A percentile compares a stretch with the other conserved stretches of the same genome.
Conservation (phyloP, 371 early-diverging fungal species). For the Smittium mucronatum region DNA sequence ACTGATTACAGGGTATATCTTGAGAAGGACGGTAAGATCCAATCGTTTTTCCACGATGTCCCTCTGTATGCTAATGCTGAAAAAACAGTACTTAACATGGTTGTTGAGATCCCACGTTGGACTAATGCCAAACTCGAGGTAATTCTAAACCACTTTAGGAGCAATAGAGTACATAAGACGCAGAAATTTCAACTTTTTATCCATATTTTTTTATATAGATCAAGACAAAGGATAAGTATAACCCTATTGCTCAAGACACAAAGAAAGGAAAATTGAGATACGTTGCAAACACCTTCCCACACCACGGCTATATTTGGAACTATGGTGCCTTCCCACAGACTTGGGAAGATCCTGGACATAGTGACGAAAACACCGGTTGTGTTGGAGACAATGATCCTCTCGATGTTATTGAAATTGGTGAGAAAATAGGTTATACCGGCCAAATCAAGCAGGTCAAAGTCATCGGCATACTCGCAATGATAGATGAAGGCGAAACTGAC, state of each 20-base stretch:
- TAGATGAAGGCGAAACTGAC: constrained; percentile 99
- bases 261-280: constrained; percentile 98
- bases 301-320: no score
- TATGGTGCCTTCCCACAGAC: constrained; percentile 91
- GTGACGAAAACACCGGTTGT: constrained; percentile 76
- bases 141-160: no score
- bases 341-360: constrained; percentile 93
- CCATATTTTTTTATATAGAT: constrained; percentile 58
- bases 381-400: no score
- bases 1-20: no score
- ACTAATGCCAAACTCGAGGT: constrained; percentile 98
- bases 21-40: background rate
- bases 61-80: constrained; percentile 68
- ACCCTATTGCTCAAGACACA: constrained; percentile 98
- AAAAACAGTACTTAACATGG: constrained; percentile 70
- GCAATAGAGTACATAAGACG: no score
- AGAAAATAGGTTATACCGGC: constrained; percentile 89
- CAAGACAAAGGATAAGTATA: constrained; percentile 79
- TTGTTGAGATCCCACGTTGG: constrained; percentile 98
- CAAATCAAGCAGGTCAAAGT: constrained; percentile 98
- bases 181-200: no score
- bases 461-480: constrained; percentile 91
- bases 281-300: constrained; percentile 97
- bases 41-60: constrained; percentile 97
- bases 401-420: no score